phyloP scores from a whole-genome alignment of 805 yeast genomes.

The Yamadazyma phyllophila region DNA sequence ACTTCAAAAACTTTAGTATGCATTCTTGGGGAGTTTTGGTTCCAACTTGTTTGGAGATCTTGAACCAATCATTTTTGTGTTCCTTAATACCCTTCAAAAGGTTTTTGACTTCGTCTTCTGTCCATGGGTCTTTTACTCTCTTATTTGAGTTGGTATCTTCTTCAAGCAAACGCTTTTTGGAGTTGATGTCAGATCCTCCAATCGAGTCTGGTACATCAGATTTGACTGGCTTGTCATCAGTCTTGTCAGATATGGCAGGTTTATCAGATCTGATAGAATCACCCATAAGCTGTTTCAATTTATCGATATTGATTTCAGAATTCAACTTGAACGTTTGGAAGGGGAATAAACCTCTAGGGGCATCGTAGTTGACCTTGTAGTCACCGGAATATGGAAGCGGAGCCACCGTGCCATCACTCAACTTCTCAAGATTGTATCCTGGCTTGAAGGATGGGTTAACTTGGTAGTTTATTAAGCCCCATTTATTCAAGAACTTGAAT shows the following conservation, averaged over 20 bases:
- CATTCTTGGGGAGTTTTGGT: slow-evolving; percentile 75
- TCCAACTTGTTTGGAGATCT: slow-evolving; percentile 64
- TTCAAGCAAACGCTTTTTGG: slow-evolving; percentile 6
- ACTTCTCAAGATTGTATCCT: slow-evolving; percentile 51
- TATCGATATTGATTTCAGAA: slow-evolving; percentile 46
- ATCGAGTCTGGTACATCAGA: no score
- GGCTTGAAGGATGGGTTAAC: slow-evolving; percentile 79
- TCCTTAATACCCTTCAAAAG: slow-evolving; percentile 63
- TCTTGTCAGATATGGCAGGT: neutral
- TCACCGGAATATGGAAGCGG: slow-evolving; percentile 74
- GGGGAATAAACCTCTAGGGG: slow-evolving; percentile 91
- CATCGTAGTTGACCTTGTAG: slow-evolving; percentile 74
- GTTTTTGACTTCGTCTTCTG: slow-evolving; percentile 55
- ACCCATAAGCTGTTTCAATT: slow-evolving; percentile 28
- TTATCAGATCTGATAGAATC: slow-evolving; percentile 4
- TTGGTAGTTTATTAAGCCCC: slow-evolving; percentile 94
- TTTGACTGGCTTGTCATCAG: neutral
- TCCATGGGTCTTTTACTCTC: slow-evolving; percentile 54
- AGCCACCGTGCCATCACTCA: slow-evolving; percentile 40
- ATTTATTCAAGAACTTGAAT: slow-evolving; percentile 77
- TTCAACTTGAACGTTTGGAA: slow-evolving; percentile 78
- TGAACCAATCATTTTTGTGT: slow-evolving; percentile 74
- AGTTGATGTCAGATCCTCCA: neutral
- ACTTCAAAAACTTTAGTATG: slow-evolving; percentile 69
- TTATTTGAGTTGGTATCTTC: slow-evolving; percentile 14